Evolutionary conservation across 257 asterid species (phyloP).

Genomic region (Ehretia macrophylla): DNA sequence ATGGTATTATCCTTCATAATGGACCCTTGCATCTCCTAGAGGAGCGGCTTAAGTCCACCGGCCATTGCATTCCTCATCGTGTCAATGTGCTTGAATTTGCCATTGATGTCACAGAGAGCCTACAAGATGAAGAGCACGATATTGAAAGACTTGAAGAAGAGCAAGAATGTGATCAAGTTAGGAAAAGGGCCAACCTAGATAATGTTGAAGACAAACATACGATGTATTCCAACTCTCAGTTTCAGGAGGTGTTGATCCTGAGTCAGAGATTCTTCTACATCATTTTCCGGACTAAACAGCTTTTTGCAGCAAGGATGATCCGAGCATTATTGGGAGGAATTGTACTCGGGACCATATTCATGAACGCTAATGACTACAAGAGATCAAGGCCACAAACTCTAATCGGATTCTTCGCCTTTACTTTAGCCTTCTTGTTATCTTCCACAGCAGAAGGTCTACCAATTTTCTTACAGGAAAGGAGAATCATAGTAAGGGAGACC

Average conservation of each 20-base stretch:
- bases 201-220: constrained; percentile 8
- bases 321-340: constrained; percentile 64
- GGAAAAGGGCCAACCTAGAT: neutral
- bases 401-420: constrained; percentile 74
- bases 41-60: constrained; percentile 38
- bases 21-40: constrained; percentile 56
- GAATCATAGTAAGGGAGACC: constrained; percentile 56
- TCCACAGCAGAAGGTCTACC: constrained; percentile 82
- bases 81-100: constrained; percentile 75
- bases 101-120: constrained; percentile 44
- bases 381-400: constrained; percentile 43
- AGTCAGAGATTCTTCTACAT: constrained; percentile 54
- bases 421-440: constrained; percentile 63
- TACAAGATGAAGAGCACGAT: constrained; percentile 26
- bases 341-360: constrained; percentile 57
- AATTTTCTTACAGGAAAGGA: constrained; percentile 65
- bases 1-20: constrained; percentile 55
- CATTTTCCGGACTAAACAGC: constrained; percentile 58
- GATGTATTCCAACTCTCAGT: constrained; percentile 34
- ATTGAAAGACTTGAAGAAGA: constrained; percentile 17
- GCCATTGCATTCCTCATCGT: constrained; percentile 57
- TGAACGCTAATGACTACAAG: constrained; percentile 23
- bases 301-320: constrained; percentile 48
- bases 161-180: constrained; percentile 7
- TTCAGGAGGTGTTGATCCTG: constrained; percentile 46